A percentile compares a stretch with the other conserved stretches of the same genome.
phyloP scores from a whole-genome alignment of 1,284 basidiomycete species.

The Chiua sp. region DNA sequence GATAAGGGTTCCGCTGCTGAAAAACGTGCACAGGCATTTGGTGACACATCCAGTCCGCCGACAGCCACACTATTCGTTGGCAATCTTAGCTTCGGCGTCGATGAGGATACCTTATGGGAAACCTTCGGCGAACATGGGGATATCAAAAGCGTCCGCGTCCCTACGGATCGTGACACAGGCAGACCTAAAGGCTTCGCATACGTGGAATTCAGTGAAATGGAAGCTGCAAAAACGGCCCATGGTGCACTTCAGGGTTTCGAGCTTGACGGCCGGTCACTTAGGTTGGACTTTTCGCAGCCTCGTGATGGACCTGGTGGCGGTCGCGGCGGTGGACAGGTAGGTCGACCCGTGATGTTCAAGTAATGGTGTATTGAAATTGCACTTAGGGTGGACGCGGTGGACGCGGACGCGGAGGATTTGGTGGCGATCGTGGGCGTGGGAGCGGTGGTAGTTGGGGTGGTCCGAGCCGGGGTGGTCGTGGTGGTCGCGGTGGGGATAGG shows the following conservation, averaged over 20 bases:
- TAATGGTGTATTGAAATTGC: conserved; percentile 13
- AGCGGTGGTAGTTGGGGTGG: conserved; percentile 42
- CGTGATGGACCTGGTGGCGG: conserved; percentile 69
- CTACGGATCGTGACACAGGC: conserved; percentile 93
- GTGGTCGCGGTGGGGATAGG: conserved; percentile 34
- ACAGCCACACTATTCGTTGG: conserved; percentile 89
- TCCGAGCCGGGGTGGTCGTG: conserved; percentile 39
- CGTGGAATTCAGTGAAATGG: conserved; percentile 89
- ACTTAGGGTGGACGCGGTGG: conserved; percentile 36
- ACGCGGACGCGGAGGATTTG: conserved; percentile 46
- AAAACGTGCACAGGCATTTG: conserved; percentile 79
- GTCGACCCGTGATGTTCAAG: conserved; percentile 38
- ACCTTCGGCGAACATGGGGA: conserved; percentile 91
- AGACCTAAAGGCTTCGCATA: conserved; percentile 97
- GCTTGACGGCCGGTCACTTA: conserved; percentile 82
- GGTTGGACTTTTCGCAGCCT: conserved; percentile 93
- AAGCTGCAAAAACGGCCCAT: conserved; percentile 84
- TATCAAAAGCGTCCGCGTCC: conserved; percentile 89
- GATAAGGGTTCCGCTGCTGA: conserved; percentile 62
- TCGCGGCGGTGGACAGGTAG: conserved; percentile 47
- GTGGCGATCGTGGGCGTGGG: conserved; percentile 42
- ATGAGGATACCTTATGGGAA: conserved; percentile 91
- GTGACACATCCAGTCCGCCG: conserved; percentile 74
- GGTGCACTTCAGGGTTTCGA: conserved; percentile 76
- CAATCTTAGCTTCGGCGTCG: conserved; percentile 83